Evolutionary conservation across 2,329 filamentous ascomycete genomes (phyloP), one percentile per base, ranked within the genome.

Genomic region (Xylaria sp.): DNA sequence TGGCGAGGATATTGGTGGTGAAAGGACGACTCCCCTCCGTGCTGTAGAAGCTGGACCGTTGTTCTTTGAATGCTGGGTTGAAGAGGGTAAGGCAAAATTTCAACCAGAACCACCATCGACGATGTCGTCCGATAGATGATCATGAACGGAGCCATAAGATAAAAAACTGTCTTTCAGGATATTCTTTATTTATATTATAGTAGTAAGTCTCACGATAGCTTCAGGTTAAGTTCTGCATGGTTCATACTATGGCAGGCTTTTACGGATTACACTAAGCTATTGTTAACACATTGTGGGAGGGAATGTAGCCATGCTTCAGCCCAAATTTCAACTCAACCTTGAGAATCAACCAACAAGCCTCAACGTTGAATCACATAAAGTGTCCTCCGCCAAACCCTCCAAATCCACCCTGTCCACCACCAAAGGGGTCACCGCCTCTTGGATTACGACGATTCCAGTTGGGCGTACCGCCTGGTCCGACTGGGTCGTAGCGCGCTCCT

Each of bases 401-500:
- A 13, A 70, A 71, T 23, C 66, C 71, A 30, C 67, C 70, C 19
- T 57, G 58, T 11, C 57, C 62, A 2, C 72, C 73, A 13, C 77
- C 78, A 64, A 76, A 77, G 4, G 76, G 71, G 49, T 75, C 67
- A 54, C 71, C 71, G 44, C 74, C 66, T 4, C 73, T 73, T 5
- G 74, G 75, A 1, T 74, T 63, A 1, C 75, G 69, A 6, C 80
- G 79, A 4, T 78, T 77, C 54, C 80, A 76, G 51, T 79, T 70
- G 3, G 80, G 80, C 1, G 73, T 67, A 0, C 76, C 78, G 0
- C 88, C 88, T 0, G 91, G 91, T 0, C 89, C 90, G 19, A 92
- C 76, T 2, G 93, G 93, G 77, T 97, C 94, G 77, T 91, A 97
- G 65, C 94, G 81, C n/a, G 92, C 88, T 1, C 94, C 94, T 1